phyloP scores from a whole-genome alignment of 441 rosid genomes.

The Populus tomentosa region DNA sequence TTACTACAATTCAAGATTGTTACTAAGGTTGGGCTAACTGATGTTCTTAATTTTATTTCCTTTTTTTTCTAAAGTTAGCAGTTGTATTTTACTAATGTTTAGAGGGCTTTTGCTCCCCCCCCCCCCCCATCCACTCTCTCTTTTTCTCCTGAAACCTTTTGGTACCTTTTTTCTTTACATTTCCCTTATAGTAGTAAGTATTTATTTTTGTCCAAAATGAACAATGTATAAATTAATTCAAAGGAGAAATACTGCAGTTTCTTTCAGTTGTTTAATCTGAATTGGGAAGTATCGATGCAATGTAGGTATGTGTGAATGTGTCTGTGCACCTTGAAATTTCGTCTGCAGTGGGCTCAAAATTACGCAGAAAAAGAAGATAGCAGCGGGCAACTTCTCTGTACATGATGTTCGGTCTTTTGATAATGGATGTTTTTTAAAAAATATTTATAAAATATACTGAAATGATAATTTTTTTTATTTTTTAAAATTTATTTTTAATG shows the following conservation, averaged over 20 bases:
- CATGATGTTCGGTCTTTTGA: too few species aligned
- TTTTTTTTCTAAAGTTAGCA: not conserved
- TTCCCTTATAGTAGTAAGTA: slow-evolving; percentile 9
- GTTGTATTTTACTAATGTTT: slow-evolving; percentile 19
- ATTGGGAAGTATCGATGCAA: slow-evolving; percentile 10
- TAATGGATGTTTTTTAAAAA: too few species aligned
- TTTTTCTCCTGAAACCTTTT: not conserved
- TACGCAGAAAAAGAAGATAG: not conserved
- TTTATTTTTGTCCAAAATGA: slow-evolving; percentile 10
- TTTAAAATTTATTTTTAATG: too few species aligned
- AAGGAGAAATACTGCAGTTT: slow-evolving; percentile 19
- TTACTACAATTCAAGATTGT: slow-evolving; percentile 4
- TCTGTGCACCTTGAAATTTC: slow-evolving; percentile 8
- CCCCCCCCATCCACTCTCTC: not conserved
- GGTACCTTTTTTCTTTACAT: not conserved
- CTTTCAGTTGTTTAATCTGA: not conserved
- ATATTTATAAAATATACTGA: too few species aligned
- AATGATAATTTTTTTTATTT: too few species aligned
- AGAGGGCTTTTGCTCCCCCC: slow-evolving; percentile 5
- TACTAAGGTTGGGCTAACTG: slow-evolving; percentile 5
- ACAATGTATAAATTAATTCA: slow-evolving; percentile 39
- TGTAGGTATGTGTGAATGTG: not conserved
- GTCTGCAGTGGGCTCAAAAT: slow-evolving; percentile 14
- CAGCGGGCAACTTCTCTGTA: slow-evolving; percentile 19
- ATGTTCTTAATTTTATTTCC: not conserved